Evolutionary conservation across 2,329 filamentous ascomycete species (phyloP), one percentile per base, ranked within the genome.

Genomic region (Myrmaecium sp.): DNA sequence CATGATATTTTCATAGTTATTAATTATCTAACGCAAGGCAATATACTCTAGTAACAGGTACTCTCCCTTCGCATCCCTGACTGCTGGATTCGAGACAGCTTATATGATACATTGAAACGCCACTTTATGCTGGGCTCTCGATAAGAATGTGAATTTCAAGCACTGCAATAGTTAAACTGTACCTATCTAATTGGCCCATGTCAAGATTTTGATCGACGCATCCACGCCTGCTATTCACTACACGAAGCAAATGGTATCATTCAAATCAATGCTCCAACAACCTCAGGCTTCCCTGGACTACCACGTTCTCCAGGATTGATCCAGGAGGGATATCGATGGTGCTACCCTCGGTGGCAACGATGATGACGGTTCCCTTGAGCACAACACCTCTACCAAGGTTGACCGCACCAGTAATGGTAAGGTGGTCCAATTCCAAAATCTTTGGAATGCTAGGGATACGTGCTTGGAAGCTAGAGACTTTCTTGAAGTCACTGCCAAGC

Each of bases 401-500:
- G 55, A 98, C 89, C 23, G 83, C 82, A 49, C 89, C 89, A 18
- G 89, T 98, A 45, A 98, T 93, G 49, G 89, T 98, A 33, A 98
- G 70, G 53, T 98, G 89, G 49, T 91, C 81, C 25, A 89, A 70
- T 63, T 91, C 81, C 39, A 89, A 72, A 43, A 91, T 84, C 68
- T 81, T 84, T 48, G 81, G 81, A 44, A 91, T 91, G 37, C 75
- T 82, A 7, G 77, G 67, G 41, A 91, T 84, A 51, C 76, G 76
- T 58, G 81, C 75, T 62, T 83, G 76, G 69, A 91, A 91, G 64
- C 83, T 89, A 2, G 86, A 95, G 20, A 98, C 89, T 74, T 98
- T 98, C 78, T 98, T 98, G 74, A 98, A 98, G 68, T 98, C 89
- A 47, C 74, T 74, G 44, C 89, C 89, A 29, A 98, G 78, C 77